These are phyloP conservation scores for Termitomyces sp. DNA, from an alignment of 768 basidiomycete genomes.

Conservation along the genomic window DNA sequence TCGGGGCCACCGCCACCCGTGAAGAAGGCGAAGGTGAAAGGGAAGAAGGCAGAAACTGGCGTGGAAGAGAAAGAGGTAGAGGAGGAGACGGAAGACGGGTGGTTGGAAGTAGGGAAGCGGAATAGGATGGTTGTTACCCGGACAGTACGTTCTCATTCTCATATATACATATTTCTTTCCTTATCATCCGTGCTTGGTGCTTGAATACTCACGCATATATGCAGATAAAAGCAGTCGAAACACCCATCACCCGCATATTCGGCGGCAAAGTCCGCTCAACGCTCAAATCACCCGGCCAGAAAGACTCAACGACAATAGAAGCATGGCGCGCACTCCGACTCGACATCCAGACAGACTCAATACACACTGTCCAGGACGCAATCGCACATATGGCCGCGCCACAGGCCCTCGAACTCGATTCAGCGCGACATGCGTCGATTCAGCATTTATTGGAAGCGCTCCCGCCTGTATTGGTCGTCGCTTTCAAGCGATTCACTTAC, in stretches of 20 bases:
- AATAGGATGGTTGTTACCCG: slow-evolving; percentile 80
- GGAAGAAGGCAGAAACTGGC: slow-evolving; percentile 15
- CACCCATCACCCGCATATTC: slow-evolving; percentile 89
- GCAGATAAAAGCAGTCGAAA: slow-evolving; percentile 77
- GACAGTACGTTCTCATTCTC: slow-evolving; percentile 47
- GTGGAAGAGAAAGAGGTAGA: slow-evolving; percentile 38
- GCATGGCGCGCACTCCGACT: slow-evolving; percentile 88
- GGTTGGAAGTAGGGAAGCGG: slow-evolving; percentile 91
- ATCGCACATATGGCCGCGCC: slow-evolving; percentile 74
- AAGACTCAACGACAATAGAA: slow-evolving; percentile 85
- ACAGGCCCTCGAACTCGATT: slow-evolving; percentile 73
- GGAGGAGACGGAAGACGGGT: slow-evolving; percentile 56
- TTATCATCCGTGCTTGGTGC: not conserved
- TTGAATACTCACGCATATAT: not conserved
- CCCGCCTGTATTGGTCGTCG: slow-evolving; percentile 81
- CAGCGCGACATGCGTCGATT: slow-evolving; percentile 65
- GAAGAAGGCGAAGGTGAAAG: slow-evolving; percentile 31
- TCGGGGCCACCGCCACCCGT: slow-evolving; percentile 39
- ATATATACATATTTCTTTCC: not conserved
- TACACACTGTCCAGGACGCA: slow-evolving; percentile 81
- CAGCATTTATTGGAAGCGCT: slow-evolving; percentile 73
- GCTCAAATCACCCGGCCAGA: slow-evolving; percentile 74
- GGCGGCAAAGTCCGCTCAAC: slow-evolving; percentile 90
- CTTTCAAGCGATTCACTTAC: slow-evolving; percentile 90
- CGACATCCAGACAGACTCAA: slow-evolving; percentile 66